These are phyloP conservation scores for Colletotrichum ledebouriae DNA, from an alignment of 2,329 filamentous ascomycete species.

Conservation along the genomic window DNA sequence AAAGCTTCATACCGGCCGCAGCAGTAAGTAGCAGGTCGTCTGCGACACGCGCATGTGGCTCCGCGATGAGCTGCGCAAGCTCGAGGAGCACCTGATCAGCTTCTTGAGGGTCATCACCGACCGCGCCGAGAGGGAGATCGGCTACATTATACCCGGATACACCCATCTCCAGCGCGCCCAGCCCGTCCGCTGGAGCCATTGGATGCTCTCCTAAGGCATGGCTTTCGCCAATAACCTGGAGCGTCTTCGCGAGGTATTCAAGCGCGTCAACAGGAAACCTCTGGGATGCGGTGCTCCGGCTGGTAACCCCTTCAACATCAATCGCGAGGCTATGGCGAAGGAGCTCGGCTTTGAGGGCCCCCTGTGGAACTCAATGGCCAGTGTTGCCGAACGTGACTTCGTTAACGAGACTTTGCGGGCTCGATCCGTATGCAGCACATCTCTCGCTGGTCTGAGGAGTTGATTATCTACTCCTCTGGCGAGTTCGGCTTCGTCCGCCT, in stretches of 20 bases:
- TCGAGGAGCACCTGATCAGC: conserved; percentile 46
- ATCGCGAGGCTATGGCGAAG: conserved; percentile 81
- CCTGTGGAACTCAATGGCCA: conserved; percentile 82
- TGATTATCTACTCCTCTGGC: conserved; percentile 84
- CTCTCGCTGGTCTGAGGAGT: conserved; percentile 84
- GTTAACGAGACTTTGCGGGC: conserved; percentile 83
- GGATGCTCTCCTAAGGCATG: conserved; percentile 81
- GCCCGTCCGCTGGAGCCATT: conserved; percentile 86
- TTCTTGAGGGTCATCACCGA: conserved; percentile 45
- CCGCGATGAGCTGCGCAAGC: conserved; percentile 45
- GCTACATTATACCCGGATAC: conserved; percentile 48
- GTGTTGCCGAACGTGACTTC: conserved; percentile 84
- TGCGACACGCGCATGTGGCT: conserved; percentile 80
- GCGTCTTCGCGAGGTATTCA: conserved; percentile 79
- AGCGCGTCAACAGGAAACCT: conserved; percentile 79
- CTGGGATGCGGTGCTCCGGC: conserved; percentile 83
- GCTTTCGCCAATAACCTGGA: conserved; percentile 82
- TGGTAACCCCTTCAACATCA: conserved; percentile 86
- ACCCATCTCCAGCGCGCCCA: conserved; percentile 66
- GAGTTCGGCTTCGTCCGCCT: conserved; percentile 84
- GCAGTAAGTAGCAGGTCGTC: conserved; percentile 80
- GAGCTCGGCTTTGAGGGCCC: conserved; percentile 85
- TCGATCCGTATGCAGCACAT: conserved; percentile 84
- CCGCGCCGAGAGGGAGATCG: conserved; percentile 47
- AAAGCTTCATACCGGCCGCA: conserved; percentile 79